Evolutionary conservation across 371 early-diverging fungal species (phyloP).

Genomic region (Dinochytrium kinnereticum): DNA sequence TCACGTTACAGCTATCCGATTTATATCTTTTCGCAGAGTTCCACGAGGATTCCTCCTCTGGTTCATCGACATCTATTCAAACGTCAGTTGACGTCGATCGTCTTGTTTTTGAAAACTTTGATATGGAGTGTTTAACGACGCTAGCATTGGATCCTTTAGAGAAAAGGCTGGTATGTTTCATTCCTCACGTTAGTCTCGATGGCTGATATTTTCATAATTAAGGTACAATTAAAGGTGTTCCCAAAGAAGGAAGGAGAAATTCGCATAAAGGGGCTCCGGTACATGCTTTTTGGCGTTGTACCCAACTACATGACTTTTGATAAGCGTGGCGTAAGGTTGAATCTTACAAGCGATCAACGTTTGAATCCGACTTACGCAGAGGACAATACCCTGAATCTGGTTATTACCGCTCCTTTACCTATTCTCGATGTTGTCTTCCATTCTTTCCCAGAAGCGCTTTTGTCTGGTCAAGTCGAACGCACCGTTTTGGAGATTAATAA

Average conservation of each 20-base stretch:
- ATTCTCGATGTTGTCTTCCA: slow-evolving; percentile 78
- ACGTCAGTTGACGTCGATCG: slow-evolving; percentile 19
- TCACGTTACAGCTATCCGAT: slow-evolving; percentile 63
- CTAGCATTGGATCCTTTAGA: slow-evolving; percentile 62
- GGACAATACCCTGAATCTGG: slow-evolving; percentile 72
- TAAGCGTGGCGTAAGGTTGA: slow-evolving; percentile 75
- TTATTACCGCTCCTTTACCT: slow-evolving; percentile 84
- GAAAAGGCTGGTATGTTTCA: slow-evolving; percentile 52
- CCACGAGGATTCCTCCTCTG: background rate
- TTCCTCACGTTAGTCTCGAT: too few relatives aligned
- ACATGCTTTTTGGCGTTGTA: slow-evolving; percentile 75
- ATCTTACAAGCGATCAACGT: slow-evolving; percentile 64
- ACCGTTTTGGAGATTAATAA: slow-evolving; percentile 80
- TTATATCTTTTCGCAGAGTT: slow-evolving; percentile 58
- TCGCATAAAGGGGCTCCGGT: slow-evolving; percentile 75
- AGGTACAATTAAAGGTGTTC: slow-evolving; percentile 75
- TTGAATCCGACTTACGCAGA: slow-evolving; percentile 65
- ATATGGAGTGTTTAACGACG: slow-evolving; percentile 59
- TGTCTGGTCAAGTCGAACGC: slow-evolving; percentile 83
- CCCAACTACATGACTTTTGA: slow-evolving; percentile 71
- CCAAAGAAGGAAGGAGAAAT: slow-evolving; percentile 79
- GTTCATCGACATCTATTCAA: background rate
- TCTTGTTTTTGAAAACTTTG: slow-evolving; percentile 45
- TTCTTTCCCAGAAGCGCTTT: slow-evolving; percentile 72
- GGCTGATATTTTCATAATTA: too few relatives aligned